These are phyloP conservation scores for Danielozyma ontarioensis DNA, from an alignment of 805 yeast species.

Conservation along the genomic window DNA sequence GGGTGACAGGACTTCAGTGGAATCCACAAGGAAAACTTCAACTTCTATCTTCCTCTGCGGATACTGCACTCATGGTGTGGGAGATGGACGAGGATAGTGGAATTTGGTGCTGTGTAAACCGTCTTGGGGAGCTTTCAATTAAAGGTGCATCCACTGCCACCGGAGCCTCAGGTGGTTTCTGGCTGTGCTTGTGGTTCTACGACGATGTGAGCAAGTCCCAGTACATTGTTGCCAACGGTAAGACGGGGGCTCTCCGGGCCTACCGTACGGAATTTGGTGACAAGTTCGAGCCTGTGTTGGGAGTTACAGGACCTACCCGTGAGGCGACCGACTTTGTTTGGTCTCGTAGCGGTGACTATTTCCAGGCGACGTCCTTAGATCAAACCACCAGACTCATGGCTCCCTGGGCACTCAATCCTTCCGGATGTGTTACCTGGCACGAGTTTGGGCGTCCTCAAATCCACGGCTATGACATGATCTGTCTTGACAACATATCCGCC, in stretches of 20 bases:
- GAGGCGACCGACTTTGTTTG: slow-evolving; percentile 78
- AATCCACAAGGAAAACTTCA: slow-evolving; percentile 52
- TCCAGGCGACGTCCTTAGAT: slow-evolving; percentile 78
- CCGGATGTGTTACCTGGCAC: slow-evolving; percentile 54
- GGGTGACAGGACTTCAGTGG: slow-evolving; percentile 89
- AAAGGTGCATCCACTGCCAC: slow-evolving; percentile 99
- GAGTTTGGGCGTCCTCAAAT: slow-evolving; percentile 97
- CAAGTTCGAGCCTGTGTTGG: slow-evolving; percentile 45
- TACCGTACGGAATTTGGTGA: slow-evolving; percentile 46
- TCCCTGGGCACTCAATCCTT: slow-evolving; percentile 41
- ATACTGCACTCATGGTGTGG: slow-evolving; percentile 92
- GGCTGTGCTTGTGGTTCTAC: slow-evolving; percentile 65
- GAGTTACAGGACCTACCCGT: slow-evolving; percentile 71
- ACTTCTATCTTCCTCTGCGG: slow-evolving; percentile 84
- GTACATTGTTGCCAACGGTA: slow-evolving; percentile 74
- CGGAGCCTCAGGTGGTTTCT: slow-evolving; percentile 75
- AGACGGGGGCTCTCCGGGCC: slow-evolving; percentile 86
- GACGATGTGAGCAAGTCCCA: slow-evolving; percentile 19
- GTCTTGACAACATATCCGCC: slow-evolving; percentile 56
- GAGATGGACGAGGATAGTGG: slow-evolving; percentile 82
- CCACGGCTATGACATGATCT: slow-evolving; percentile 95
- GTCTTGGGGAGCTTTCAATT: slow-evolving; percentile 88
- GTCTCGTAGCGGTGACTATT: slow-evolving; percentile 60
- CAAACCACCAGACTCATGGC: slow-evolving; percentile 89
- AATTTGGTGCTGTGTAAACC: slow-evolving; percentile 75